Evolutionary conservation across 352 stramenopile genomes (phyloP).

Genomic region (Globisporangium paroecandrum): DNA sequence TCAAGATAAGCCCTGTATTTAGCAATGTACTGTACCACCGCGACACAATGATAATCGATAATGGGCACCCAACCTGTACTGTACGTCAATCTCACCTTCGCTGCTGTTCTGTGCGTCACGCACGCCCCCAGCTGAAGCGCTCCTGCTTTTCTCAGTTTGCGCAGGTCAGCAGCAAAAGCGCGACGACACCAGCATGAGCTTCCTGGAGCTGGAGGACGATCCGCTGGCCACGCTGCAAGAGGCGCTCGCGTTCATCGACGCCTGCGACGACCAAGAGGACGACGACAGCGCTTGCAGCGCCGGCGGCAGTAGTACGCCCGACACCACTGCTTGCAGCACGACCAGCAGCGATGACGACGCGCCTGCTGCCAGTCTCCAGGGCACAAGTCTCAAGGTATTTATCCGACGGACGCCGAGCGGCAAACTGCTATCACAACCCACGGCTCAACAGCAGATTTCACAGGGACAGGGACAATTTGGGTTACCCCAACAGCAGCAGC

Average conservation of each 20-base stretch:
- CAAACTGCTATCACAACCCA: background rate
- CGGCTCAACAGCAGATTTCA: background rate
- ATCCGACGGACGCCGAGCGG: background rate
- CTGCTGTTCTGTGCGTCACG: too few relatives aligned
- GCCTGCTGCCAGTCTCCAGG: background rate
- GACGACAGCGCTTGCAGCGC: too few relatives aligned
- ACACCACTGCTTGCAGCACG: background rate
- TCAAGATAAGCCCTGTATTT: too few relatives aligned
- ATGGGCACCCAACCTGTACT: too few relatives aligned
- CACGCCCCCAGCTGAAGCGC: too few relatives aligned
- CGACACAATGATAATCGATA: too few relatives aligned
- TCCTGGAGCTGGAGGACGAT: background rate
- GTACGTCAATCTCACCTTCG: too few relatives aligned
- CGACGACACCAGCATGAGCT: background rate
- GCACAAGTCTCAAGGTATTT: background rate
- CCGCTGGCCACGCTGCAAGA: background rate
- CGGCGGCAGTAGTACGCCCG: background rate
- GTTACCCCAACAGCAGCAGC: background rate
- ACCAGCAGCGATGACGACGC: background rate
- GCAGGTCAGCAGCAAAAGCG: background rate
- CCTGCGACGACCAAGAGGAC: background rate
- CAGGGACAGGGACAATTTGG: background rate
- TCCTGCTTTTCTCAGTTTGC: background rate
- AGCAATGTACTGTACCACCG: too few relatives aligned
- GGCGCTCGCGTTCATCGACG: background rate